phyloP scores from a whole-genome alignment of 108 stramenopile species.

The Fistulifera pelliculosa region DNA sequence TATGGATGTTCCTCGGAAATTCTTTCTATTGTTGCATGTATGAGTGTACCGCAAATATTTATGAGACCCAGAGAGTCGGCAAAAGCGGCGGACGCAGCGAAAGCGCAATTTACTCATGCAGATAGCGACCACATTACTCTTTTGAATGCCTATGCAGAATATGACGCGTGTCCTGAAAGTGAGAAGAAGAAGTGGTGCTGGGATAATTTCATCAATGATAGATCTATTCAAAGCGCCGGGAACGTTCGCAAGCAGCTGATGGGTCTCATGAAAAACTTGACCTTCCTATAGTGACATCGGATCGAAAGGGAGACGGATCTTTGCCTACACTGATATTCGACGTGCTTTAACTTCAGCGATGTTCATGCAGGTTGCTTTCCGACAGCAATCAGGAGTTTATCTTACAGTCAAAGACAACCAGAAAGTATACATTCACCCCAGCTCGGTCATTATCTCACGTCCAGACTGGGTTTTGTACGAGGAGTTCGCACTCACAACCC shows the following conservation, averaged over 20 bases:
- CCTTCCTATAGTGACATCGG: constrained; percentile 79
- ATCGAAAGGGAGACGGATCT: constrained; percentile 69
- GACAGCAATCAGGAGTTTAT: constrained; percentile 89
- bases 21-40: constrained; percentile 89
- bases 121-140: constrained; percentile 97
- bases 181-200: constrained; percentile 95
- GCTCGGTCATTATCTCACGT: constrained; percentile 81
- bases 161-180: constrained; percentile 65
- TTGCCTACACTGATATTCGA: constrained; percentile 86
- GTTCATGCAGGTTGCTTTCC: constrained; percentile 96
- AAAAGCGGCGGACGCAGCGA: constrained; percentile 95
- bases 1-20: constrained; percentile 96
- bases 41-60: constrained; percentile 95
- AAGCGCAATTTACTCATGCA: constrained; percentile 93
- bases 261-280: constrained; percentile 86
- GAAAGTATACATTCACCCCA: constrained; percentile 91
- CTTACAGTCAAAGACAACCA: constrained; percentile 99
- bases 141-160: constrained; percentile 92
- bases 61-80: constrained; percentile 93
- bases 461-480: constrained; percentile 98
- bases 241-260: constrained; percentile 87
- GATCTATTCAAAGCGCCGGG: constrained; percentile 85
- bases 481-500: constrained; percentile 96
- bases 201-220: constrained; percentile 95
- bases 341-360: constrained; percentile 84